These are phyloP conservation scores for Suillus subluteus DNA, from an alignment of 768 basidiomycete genomes.

Conservation along the genomic window DNA sequence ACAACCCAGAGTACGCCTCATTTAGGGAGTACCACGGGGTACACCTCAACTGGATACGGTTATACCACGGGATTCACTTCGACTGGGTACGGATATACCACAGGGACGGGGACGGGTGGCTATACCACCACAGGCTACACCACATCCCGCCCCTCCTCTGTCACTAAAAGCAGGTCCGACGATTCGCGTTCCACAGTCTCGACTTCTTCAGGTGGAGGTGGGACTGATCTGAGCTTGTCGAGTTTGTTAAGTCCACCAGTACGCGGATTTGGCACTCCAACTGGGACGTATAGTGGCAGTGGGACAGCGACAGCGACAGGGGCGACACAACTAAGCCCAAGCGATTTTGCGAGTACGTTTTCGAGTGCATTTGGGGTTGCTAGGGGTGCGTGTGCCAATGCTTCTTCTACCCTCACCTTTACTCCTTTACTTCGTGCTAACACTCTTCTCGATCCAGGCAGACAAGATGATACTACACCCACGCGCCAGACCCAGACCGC, in stretches of 20 bases:
- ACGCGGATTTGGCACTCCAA: conserved; percentile 1
- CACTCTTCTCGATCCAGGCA: neutral
- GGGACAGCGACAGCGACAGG: conserved; percentile 23
- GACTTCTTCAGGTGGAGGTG: conserved; percentile 9
- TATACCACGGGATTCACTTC: conserved; percentile 26
- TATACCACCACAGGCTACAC: conserved; percentile 21
- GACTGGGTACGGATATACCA: conserved; percentile 28
- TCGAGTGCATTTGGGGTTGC: conserved; percentile 45
- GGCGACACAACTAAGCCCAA: conserved; percentile 39
- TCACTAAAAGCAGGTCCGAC: conserved; percentile 45
- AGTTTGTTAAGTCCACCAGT: conserved; percentile 55
- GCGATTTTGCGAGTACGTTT: conserved; percentile 41
- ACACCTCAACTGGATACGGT: conserved; percentile 39
- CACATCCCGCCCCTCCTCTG: conserved; percentile 50
- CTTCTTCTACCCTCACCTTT: conserved; percentile 41
- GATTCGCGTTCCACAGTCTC: conserved; percentile 33
- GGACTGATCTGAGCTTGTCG: conserved; percentile 25
- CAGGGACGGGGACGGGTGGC: conserved; percentile 11
- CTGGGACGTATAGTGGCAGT: conserved; percentile 20
- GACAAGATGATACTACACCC: conserved; percentile 4
- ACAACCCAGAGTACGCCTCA: conserved; percentile 45
- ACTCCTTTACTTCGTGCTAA: conserved; percentile 65
- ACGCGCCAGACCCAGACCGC: conserved; percentile 5
- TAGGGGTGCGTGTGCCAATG: conserved; percentile 25
- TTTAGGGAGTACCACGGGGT: conserved; percentile 38